Conservation (phyloP, 164 flowering plant genomes). For the Magnolia officinalis region DNA sequence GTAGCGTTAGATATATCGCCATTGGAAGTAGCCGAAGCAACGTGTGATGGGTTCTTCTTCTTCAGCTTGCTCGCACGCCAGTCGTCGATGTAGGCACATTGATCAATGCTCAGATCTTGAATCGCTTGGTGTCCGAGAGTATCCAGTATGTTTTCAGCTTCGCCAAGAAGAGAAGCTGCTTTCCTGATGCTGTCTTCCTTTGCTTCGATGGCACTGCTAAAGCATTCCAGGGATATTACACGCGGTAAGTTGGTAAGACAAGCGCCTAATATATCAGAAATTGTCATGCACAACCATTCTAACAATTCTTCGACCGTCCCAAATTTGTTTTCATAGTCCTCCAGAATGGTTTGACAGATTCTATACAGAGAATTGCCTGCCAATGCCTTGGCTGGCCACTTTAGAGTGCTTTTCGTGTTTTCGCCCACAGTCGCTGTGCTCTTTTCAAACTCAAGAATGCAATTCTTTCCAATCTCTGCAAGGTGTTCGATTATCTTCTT, state of each 20-base stretch:
- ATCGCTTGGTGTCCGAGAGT: slow-evolving; percentile 19
- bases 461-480: slow-evolving; percentile 28
- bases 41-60: background rate
- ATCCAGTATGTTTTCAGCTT: slow-evolving; percentile 38
- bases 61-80: slow-evolving; percentile 27
- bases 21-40: background rate
- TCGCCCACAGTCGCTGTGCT: background rate
- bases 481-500: slow-evolving; percentile 39
- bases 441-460: slow-evolving; percentile 20
- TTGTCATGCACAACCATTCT: slow-evolving; percentile 26
- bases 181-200: slow-evolving; percentile 25
- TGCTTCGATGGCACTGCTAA: slow-evolving; percentile 30
- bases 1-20: no score
- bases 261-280: slow-evolving; percentile 45
- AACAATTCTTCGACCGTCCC: slow-evolving; percentile 23
- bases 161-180: slow-evolving; percentile 44
- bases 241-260: slow-evolving; percentile 46
- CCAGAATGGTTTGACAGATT: slow-evolving; percentile 32
- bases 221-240: slow-evolving; percentile 22
- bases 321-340: slow-evolving; percentile 9
- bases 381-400: slow-evolving; percentile 10
- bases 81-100: slow-evolving; percentile 31
- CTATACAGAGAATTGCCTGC: slow-evolving; percentile 65
- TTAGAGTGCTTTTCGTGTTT: slow-evolving; percentile 33
- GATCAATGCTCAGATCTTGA: slow-evolving; percentile 18